Percentiles rank a stretch among this genome's conserved stretches.
Conservation (phyloP, 805 yeast species). For the Yarrowia sp. region DNA sequence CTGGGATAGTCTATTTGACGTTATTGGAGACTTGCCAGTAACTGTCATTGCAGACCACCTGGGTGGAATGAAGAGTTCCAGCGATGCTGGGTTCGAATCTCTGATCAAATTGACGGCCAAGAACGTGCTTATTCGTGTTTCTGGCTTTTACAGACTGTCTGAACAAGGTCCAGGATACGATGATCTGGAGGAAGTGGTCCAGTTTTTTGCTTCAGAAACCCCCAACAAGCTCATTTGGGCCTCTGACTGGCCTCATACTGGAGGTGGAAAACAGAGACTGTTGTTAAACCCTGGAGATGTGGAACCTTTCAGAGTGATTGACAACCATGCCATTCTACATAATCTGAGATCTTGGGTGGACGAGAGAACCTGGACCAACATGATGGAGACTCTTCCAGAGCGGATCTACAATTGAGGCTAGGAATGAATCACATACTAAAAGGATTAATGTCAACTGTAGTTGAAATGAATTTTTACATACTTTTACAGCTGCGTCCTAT, state of each 20-base stretch:
- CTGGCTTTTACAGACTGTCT: conserved; percentile 33
- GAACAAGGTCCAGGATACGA: conserved; percentile 21
- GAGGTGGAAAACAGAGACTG: conserved; percentile 24
- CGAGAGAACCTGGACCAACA: conserved; percentile 31
- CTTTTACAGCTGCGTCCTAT: not conserved
- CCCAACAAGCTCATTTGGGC: conserved; percentile 38
- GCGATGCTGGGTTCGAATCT: conserved; percentile 23
- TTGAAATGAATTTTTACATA: not conserved
- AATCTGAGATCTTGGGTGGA: conserved; percentile 20
- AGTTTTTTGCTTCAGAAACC: conserved; percentile 19
- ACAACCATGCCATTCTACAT: conserved; percentile 19
- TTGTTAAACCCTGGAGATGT: conserved; percentile 3
- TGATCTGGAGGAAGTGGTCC: conserved; percentile 30
- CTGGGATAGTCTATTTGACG: conserved; percentile 30
- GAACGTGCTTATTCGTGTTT: conserved; percentile 28
- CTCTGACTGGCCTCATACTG: conserved; percentile 35
- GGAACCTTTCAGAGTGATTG: conserved; percentile 25
- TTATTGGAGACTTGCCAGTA: conserved; percentile 31
- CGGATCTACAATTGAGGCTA: not conserved
- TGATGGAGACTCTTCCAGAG: conserved; percentile 27
- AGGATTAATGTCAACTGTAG: too few relatives aligned
- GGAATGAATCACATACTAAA: not conserved
- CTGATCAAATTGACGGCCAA: conserved; percentile 15
- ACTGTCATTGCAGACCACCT: conserved; percentile 32
- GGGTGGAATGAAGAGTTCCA: conserved; percentile 24